Percentiles rank a stretch among this genome's conserved stretches.
These are phyloP conservation scores for Fusarium transvaalense DNA, from an alignment of 2,329 filamentous ascomycete genomes.

Conservation along the genomic window DNA sequence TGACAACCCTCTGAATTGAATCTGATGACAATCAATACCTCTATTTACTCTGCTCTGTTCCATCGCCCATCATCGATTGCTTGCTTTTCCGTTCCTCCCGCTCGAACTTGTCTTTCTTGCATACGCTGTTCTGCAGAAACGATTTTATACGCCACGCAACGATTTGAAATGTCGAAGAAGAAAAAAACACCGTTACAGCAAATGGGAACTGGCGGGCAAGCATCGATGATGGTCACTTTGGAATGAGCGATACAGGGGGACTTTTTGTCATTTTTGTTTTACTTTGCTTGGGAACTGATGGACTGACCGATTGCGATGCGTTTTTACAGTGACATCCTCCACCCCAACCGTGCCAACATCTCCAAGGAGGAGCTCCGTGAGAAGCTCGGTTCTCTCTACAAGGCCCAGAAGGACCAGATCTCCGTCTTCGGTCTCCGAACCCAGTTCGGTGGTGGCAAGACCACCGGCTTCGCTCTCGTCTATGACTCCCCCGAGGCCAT, in stretches of 20 bases:
- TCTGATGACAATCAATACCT: slow-evolving; percentile 19
- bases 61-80: slow-evolving; percentile 33
- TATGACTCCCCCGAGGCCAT: slow-evolving; percentile 98
- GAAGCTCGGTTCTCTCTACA: slow-evolving; percentile 97
- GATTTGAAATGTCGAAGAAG: slow-evolving; percentile 14
- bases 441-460: slow-evolving; percentile 99
- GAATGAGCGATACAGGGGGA: background rate
- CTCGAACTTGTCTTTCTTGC: slow-evolving; percentile 10
- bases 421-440: slow-evolving; percentile 98
- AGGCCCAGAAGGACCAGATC: slow-evolving; percentile 97
- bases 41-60: slow-evolving; percentile 12
- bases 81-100: slow-evolving; percentile 3
- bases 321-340: slow-evolving; percentile 90
- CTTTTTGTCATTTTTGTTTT: background rate
- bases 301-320: slow-evolving; percentile 44
- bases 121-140: slow-evolving; percentile 1
- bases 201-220: slow-evolving; percentile 28
- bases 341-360: slow-evolving; percentile 98
- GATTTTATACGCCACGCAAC: slow-evolving; percentile 21
- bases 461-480: slow-evolving; percentile 97
- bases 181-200: background rate
- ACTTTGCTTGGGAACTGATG: slow-evolving; percentile 34
- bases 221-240: slow-evolving; percentile 11
- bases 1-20: slow-evolving; percentile 52
- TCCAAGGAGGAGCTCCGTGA: slow-evolving; percentile 98